phyloP scores from a whole-genome alignment of 352 stramenopile species.

The Pythium sukuiense region DNA sequence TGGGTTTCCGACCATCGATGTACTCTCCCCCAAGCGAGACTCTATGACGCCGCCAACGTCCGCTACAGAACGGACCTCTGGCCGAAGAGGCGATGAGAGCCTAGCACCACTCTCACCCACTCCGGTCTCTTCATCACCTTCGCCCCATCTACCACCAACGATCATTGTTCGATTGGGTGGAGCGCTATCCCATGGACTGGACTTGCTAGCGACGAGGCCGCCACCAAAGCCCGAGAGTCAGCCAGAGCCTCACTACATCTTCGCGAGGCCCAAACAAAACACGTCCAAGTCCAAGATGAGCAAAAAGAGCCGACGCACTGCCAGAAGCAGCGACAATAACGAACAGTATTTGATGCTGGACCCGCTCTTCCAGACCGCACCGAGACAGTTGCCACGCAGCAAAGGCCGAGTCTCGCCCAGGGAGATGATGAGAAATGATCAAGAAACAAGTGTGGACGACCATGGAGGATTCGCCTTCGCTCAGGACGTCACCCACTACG shows the following conservation, averaged over 20 bases:
- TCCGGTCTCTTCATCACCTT: neutral
- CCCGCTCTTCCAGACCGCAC: constrained; percentile 48
- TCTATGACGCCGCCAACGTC: neutral
- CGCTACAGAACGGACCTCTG: neutral
- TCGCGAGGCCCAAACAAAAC: constrained; percentile 45
- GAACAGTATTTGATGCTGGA: constrained; percentile 57
- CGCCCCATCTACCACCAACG: neutral
- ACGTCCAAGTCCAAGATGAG: constrained; percentile 29
- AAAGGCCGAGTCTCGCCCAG: constrained; percentile 6
- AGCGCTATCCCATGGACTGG: constrained; percentile 5
- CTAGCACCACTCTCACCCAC: neutral
- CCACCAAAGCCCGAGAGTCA: neutral
- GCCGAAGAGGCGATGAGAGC: constrained; percentile 6
- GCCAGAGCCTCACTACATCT: constrained; percentile 35
- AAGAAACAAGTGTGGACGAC: neutral
- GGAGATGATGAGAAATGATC: neutral
- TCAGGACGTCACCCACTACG: constrained; percentile 45
- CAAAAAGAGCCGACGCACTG: neutral
- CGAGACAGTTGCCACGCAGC: neutral
- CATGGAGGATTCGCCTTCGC: constrained; percentile 32
- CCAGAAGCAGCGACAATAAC: constrained; percentile 11
- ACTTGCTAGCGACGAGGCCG: constrained; percentile 23
- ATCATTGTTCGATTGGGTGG: neutral
- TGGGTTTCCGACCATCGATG: neutral
- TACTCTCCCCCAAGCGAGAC: constrained; percentile 13